Percentiles rank a stretch among this genome's conserved stretches.
These are phyloP conservation scores for Penicillium sp. DNA, from an alignment of 2,329 filamentous ascomycete species.

Conservation along the genomic window DNA sequence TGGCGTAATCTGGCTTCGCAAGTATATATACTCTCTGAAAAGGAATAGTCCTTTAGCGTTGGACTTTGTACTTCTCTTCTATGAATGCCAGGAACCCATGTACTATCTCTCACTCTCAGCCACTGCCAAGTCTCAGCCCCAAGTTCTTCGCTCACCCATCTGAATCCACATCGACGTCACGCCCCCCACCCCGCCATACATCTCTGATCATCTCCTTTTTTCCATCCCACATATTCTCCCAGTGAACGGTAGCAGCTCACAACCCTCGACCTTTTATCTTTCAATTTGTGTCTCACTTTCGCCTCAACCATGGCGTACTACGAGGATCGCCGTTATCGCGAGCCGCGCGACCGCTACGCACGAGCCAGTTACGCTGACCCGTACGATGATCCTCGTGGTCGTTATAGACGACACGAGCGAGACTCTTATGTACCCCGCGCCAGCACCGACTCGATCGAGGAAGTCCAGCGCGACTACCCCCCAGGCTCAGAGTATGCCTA, in stretches of 20 bases:
- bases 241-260: constrained; percentile 15
- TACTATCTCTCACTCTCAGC: neutral
- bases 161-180: constrained; percentile 23
- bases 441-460: constrained; percentile 66
- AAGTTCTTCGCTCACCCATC: neutral
- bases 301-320: constrained; percentile 30
- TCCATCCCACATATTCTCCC: constrained; percentile 8
- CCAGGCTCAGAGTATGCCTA: constrained; percentile 50
- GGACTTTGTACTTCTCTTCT: neutral
- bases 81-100: neutral
- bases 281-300: constrained; percentile 1
- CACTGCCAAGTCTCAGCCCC: constrained; percentile 9
- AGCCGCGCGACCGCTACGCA: constrained; percentile 26
- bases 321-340: constrained; percentile 25
- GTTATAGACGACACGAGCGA: constrained; percentile 13
- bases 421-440: constrained; percentile 46
- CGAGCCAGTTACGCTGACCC: constrained; percentile 24
- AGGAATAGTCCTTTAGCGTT: neutral
- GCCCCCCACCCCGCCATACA: constrained; percentile 14
- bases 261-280: constrained; percentile 6
- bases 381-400: constrained; percentile 21
- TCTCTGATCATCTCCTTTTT: constrained; percentile 5
- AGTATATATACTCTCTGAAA: neutral
- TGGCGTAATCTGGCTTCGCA: neutral
- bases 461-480: constrained; percentile 75